Conservation (phyloP, 2,329 filamentous ascomycete genomes). For the Leptographium flavum region DNA sequence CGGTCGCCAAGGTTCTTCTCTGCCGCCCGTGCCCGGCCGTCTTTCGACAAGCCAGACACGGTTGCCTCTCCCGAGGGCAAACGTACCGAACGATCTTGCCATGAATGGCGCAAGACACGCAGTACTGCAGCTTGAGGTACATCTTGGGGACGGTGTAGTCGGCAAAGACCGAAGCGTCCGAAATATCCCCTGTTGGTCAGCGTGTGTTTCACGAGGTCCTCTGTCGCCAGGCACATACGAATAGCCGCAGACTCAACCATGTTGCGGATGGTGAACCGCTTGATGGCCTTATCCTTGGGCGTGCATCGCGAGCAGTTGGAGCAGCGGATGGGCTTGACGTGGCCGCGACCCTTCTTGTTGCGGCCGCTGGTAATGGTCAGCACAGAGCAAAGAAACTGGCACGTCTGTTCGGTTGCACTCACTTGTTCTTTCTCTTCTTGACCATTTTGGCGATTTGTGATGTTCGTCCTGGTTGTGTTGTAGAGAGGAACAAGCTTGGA, state of each 20-base stretch:
- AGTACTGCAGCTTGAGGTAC: constrained; percentile 99
- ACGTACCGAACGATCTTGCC: constrained; percentile 99
- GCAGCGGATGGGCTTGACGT: constrained; percentile 95
- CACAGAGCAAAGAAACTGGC: not conserved
- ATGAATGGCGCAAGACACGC: constrained; percentile 99
- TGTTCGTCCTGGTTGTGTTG: constrained; percentile 2
- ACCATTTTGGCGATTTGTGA: constrained; percentile 14
- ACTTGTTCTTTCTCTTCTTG: constrained; percentile 34
- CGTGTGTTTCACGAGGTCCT: not conserved
- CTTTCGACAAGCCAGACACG: constrained; percentile 18
- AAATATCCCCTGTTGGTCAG: constrained; percentile 80
- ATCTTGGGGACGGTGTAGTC: constrained; percentile 99
- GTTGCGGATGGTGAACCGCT: constrained; percentile 99
- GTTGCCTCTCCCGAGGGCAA: constrained; percentile 45
- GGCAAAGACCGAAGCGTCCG: constrained; percentile 95
- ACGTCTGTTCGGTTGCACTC: constrained; percentile 15
- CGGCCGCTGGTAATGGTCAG: constrained; percentile 54
- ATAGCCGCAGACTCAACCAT: constrained; percentile 99
- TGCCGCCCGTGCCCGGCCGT: constrained; percentile 24
- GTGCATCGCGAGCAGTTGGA: constrained; percentile 68
- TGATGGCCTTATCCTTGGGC: constrained; percentile 99
- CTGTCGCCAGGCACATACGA: constrained; percentile 42
- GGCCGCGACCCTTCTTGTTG: constrained; percentile 99
- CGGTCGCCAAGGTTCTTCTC: constrained; percentile 25
- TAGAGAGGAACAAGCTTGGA: constrained; percentile 2